These are phyloP conservation scores for Blastocystis sp. DNA, from an alignment of 352 stramenopile species.

Conservation along the genomic window DNA sequence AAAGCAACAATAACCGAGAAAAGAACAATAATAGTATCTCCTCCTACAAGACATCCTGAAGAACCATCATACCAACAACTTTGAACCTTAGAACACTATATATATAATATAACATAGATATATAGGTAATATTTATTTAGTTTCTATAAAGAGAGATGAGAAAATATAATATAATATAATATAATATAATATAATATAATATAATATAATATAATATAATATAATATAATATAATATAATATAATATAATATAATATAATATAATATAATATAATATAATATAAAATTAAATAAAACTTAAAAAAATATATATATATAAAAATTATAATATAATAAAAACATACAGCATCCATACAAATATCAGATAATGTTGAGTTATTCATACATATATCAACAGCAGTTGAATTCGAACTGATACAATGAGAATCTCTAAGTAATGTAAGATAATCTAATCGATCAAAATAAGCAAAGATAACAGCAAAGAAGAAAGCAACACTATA, in stretches of 20 bases:
- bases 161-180: too few species aligned
- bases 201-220: too few species aligned
- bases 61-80: conserved; percentile 4
- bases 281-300: too few species aligned
- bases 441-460: conserved; percentile 5
- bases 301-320: too few species aligned
- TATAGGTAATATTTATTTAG: too few species aligned
- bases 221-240: too few species aligned
- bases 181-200: too few species aligned
- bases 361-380: background rate
- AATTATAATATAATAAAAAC: too few species aligned
- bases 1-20: conserved; percentile 54
- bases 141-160: too few species aligned
- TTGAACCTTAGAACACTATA: background rate
- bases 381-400: conserved; percentile 24
- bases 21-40: conserved; percentile 53
- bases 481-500: conserved; percentile 53
- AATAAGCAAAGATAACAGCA: conserved; percentile 44
- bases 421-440: background rate
- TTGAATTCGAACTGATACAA: background rate
- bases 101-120: too few species aligned
- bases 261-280: too few species aligned
- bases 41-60: conserved; percentile 50
- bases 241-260: too few species aligned
- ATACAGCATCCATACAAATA: background rate